phyloP scores from a whole-genome alignment of 805 yeast species.

The Starmerella geochares region DNA sequence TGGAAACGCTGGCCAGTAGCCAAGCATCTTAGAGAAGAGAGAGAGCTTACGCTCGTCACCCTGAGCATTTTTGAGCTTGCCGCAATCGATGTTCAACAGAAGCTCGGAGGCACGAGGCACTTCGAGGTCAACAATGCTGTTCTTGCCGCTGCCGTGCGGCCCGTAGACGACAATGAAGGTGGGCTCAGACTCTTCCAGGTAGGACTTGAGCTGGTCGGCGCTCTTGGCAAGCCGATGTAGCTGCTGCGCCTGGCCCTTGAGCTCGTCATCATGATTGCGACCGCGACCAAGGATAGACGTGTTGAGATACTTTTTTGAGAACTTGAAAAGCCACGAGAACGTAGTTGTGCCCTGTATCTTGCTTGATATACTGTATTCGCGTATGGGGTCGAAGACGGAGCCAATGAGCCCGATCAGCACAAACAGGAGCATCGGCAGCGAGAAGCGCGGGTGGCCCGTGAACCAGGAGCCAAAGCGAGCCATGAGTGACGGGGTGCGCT shows the following conservation, averaged over 20 bases:
- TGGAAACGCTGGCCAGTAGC: constrained; percentile 88
- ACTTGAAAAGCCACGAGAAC: neutral
- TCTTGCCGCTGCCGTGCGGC: constrained; percentile 92
- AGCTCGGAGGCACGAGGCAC: constrained; percentile 54
- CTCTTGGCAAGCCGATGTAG: constrained; percentile 9
- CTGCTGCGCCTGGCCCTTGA: neutral
- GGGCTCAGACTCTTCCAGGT: constrained; percentile 81
- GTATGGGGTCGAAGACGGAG: constrained; percentile 81
- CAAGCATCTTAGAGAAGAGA: constrained; percentile 63
- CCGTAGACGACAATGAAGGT: constrained; percentile 86
- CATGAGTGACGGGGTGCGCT: neutral
- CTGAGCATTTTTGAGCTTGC: constrained; percentile 50
- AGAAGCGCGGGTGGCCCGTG: constrained; percentile 66
- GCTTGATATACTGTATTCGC: constrained; percentile 65
- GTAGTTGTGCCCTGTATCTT: constrained; percentile 39
- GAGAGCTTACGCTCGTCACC: constrained; percentile 56
- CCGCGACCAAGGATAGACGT: neutral
- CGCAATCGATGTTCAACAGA: constrained; percentile 69
- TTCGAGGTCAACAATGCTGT: constrained; percentile 46
- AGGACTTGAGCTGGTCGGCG: constrained; percentile 61
- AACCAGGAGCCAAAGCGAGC: constrained; percentile 45
- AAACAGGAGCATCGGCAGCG: constrained; percentile 72
- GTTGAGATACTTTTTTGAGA: neutral
- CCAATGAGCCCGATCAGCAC: constrained; percentile 73
- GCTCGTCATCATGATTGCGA: neutral